Base-by-base conservation (phyloP, 148 eudicot genomes). In the Cornus florida region DNA sequence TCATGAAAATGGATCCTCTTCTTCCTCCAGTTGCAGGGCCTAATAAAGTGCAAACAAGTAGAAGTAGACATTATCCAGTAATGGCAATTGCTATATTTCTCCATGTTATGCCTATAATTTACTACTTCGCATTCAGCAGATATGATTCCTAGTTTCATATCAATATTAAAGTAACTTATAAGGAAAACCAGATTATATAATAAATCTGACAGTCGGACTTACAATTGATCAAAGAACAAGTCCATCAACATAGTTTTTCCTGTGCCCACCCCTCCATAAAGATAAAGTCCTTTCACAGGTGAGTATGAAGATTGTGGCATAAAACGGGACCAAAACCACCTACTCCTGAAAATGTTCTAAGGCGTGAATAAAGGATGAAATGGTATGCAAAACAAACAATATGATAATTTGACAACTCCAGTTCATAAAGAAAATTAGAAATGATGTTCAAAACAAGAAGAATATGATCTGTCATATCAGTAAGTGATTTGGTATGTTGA, bases 161-260 rank as follows among this genome's bases (percentile, higher is more conserved):
- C 46, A 81, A 79, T 19, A 28, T 48, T 22, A 11, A 39, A 6
- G 8, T 78, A 22, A n/a, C 5, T 35, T 32, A 41, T 19, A 72
- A 23, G 43, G 28, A 35, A 35, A 2, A 35, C 5, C 67, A 24
- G 50, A 46, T 10, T 73, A 24, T 66, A 17, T 24, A 53, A 64
- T 24, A 28, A 6, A 22, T 46, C 24, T 60, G 64, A 74, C 73
- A 68, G 20, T 32, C 17, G 65, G 56, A 53, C 97, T 91, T 87
- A 95, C 99, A 95, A 75, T 77, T 95, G 93, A 62, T 87, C 77
- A 64, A 75, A 93, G 83, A 95, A 95, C 75, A 95, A 83, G 85
- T 95, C 99, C 99, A 95, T 95, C 83, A 95, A 86, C 99, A 95
- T 95, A 77, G 99, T 95, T 82, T 95, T 95, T 48, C 99, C 97